Evolutionary conservation across 176 grass and related monocot species (phyloP).

Genomic region (Oryza longistaminata): DNA sequence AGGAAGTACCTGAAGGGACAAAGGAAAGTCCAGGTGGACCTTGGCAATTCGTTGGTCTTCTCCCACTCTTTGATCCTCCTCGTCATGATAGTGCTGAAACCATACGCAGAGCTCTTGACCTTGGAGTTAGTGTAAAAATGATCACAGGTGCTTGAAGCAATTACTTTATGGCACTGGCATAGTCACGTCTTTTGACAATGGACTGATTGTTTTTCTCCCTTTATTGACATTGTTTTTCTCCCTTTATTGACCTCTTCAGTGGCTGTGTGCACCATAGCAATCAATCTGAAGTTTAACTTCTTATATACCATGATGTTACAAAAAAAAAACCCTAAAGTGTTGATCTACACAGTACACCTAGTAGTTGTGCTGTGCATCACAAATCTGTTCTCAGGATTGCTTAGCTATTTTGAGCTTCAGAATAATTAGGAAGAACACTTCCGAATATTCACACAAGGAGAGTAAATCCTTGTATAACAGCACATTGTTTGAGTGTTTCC

Average conservation of each 20-base stretch:
- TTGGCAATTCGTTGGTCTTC: slow-evolving; percentile 69
- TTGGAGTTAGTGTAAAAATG: slow-evolving; percentile 76
- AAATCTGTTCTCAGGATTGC: not conserved
- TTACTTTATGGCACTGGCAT: slow-evolving; percentile 7
- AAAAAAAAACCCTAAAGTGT: not conserved
- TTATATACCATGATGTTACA: not conserved
- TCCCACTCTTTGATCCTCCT: slow-evolving; percentile 68
- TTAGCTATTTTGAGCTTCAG: slow-evolving; percentile 1
- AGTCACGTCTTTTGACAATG: slow-evolving; percentile 1
- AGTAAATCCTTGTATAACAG: not conserved
- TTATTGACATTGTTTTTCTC: not conserved
- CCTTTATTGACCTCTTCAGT: not conserved
- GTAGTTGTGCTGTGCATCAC: not conserved
- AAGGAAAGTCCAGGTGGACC: slow-evolving; percentile 61
- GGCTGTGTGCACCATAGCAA: not conserved
- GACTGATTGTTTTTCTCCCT: not conserved
- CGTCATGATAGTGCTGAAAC: slow-evolving; percentile 75
- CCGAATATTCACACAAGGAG: not conserved
- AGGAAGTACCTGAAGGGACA: slow-evolving; percentile 66
- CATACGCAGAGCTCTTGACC: slow-evolving; percentile 59
- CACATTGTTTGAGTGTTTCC: not conserved
- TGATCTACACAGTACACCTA: not conserved
- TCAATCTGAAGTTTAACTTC: slow-evolving; percentile 33
- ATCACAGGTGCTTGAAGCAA: slow-evolving; percentile 51
- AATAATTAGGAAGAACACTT: not conserved